Evolutionary conservation across 192 early-diverging fungal genomes (phyloP), one percentile per base, ranked within the genome.

Genomic region (Thamnidium elegans): DNA sequence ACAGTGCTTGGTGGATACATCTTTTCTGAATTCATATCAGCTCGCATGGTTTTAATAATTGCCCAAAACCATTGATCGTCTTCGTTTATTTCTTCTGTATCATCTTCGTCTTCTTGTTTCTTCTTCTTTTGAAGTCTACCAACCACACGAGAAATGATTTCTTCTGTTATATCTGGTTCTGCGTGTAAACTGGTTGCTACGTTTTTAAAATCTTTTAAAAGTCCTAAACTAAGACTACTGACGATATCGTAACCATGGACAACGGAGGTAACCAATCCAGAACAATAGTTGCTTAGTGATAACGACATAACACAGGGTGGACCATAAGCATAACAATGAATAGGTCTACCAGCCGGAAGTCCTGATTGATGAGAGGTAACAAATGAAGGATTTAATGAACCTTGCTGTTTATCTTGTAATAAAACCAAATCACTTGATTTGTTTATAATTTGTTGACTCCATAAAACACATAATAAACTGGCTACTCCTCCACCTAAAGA

Each of bases 401-500:
- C 71, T 39, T 39, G 36, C 9, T 39, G 5, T 39, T 39, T 39
- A 39, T 39, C 5, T 39, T 39, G 36, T 39, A 39, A 39, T 10
- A 31, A 42, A 55, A 58, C 62, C 8, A 51, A 42, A 11, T 45
- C 34, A 14, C n/a, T 56, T 32, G 54, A 44, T 42, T 59, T 23
- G 42, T 59, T 20, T 30, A 43, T 23, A 3, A 43, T 59, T 36
- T 59, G 11, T 36, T 87, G 77, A 34, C 85, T 84, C 94, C 93
- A 97, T 4, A 93, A 67, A n/a, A 95, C 77, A 8, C 88, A 79
- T 9, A 97, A 75, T 26, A 94, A 69, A 0, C 89, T 80, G 0
- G 93, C 94, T 6, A 97, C 89, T 2, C 92, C 94, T 32, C 87
- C 93, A 50, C 94, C 94, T 20, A 97, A 69, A 23, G 89, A 91